phyloP scores from a whole-genome alignment of 768 basidiomycete genomes.

The Grammothele lineata region DNA sequence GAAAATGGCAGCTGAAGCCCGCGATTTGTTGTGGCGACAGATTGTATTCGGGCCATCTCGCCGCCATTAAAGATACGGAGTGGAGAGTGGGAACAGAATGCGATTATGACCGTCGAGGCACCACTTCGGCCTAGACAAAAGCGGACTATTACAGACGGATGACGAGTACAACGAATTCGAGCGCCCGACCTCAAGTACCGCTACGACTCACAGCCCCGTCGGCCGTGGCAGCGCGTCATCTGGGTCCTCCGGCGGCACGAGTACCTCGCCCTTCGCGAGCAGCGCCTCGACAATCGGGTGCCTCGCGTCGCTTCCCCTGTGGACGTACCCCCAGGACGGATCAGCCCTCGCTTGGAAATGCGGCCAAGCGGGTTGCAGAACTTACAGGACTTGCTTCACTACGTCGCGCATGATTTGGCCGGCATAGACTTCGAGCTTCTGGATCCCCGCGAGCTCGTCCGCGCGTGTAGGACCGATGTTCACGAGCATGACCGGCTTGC shows the following conservation, averaged over 20 bases:
- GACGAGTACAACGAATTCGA: too few relatives aligned
- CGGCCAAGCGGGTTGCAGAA: slow-evolving; percentile 18
- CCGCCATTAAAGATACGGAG: too few relatives aligned
- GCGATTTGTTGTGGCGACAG: too few relatives aligned
- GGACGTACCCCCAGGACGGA: background rate
- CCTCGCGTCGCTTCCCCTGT: slow-evolving; percentile 42
- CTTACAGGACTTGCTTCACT: slow-evolving; percentile 58
- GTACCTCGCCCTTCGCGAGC: slow-evolving; percentile 55
- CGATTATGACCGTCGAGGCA: too few relatives aligned
- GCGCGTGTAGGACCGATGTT: slow-evolving; percentile 89
- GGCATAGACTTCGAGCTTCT: slow-evolving; percentile 75
- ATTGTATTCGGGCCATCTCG: too few relatives aligned
- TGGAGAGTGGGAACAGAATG: too few relatives aligned
- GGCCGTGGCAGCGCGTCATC: slow-evolving; percentile 5
- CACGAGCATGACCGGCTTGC: slow-evolving; percentile 76
- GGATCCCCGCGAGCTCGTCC: slow-evolving; percentile 61
- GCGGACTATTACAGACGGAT: too few relatives aligned
- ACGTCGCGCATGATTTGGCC: slow-evolving; percentile 71
- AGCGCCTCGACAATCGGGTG: slow-evolving; percentile 46
- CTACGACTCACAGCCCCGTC: too few relatives aligned
- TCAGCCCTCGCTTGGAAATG: background rate
- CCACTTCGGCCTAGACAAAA: too few relatives aligned
- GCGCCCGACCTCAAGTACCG: too few relatives aligned
- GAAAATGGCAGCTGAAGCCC: too few relatives aligned
- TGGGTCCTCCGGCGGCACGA: slow-evolving; percentile 43